Evolutionary conservation across 1,284 basidiomycete genomes (phyloP).

Genomic region (Fomitopsis schrenkii): DNA sequence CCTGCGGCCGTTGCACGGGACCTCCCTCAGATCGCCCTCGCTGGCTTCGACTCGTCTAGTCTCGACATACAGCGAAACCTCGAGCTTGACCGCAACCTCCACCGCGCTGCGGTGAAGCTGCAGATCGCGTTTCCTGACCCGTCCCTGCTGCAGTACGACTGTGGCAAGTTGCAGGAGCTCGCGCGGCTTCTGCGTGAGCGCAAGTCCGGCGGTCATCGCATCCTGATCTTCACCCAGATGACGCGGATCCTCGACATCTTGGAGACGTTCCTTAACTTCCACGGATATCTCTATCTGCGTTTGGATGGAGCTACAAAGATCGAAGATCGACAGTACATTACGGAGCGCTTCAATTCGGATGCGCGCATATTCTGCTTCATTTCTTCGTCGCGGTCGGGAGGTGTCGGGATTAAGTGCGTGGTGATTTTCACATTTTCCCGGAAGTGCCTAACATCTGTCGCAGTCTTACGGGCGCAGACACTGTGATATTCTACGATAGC

Average conservation of each 20-base stretch:
- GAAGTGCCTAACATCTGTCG: not conserved
- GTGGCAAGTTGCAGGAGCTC: constrained; percentile 91
- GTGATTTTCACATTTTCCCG: not conserved
- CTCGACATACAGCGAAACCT: constrained; percentile 29
- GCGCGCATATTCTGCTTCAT: constrained; percentile 91
- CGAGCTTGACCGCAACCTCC: constrained; percentile 66
- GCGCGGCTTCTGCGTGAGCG: constrained; percentile 77
- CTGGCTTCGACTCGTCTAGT: constrained; percentile 35
- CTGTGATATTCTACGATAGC: constrained; percentile 94
- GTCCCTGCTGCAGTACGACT: constrained; percentile 91
- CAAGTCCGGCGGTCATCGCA: constrained; percentile 84
- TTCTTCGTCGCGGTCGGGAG: constrained; percentile 89
- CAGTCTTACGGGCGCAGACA: constrained; percentile 93
- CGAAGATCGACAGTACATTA: constrained; percentile 93
- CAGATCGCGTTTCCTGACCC: constrained; percentile 95
- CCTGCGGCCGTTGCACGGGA: constrained; percentile 79
- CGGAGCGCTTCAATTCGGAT: constrained; percentile 96
- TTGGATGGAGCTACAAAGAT: constrained; percentile 95
- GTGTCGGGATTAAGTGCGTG: constrained; percentile 91
- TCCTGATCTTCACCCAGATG: constrained; percentile 98
- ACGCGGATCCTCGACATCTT: constrained; percentile 92
- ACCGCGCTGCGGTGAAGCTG: constrained; percentile 75
- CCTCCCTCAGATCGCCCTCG: constrained; percentile 58
- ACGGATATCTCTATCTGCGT: constrained; percentile 91
- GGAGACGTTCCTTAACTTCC: constrained; percentile 90